Conservation (phyloP, 2,329 filamentous ascomycete genomes). For the Colletotrichum limetticola region DNA sequence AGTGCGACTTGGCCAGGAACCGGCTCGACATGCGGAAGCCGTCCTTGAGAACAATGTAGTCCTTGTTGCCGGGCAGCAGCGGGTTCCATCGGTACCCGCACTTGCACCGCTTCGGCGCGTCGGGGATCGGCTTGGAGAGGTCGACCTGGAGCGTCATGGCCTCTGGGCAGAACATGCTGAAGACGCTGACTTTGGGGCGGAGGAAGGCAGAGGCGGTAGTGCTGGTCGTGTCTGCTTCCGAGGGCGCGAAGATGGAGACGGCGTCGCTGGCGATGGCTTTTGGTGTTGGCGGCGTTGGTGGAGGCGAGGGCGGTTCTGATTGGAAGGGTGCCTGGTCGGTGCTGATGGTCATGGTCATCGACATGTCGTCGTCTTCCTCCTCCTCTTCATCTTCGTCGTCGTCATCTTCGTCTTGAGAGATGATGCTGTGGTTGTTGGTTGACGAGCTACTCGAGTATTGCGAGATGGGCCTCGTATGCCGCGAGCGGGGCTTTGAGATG, state of each 20-base stretch:
- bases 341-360: conserved; percentile 38
- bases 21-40: conserved; percentile 51
- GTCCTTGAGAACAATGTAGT: conserved; percentile 46
- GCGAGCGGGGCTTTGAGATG: conserved; percentile 37
- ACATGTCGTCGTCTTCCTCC: conserved; percentile 40
- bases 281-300: conserved; percentile 39
- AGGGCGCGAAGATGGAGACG: conserved; percentile 35
- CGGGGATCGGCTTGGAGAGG: conserved; percentile 42
- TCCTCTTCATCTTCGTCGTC: conserved; percentile 33
- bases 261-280: conserved; percentile 37
- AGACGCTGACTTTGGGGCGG: conserved; percentile 50
- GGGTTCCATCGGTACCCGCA: conserved; percentile 50
- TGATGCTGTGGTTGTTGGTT: conserved; percentile 6
- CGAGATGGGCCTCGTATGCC: conserved; percentile 20
- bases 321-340: conserved; percentile 40
- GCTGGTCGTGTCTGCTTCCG: conserved; percentile 23
- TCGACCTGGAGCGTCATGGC: conserved; percentile 53
- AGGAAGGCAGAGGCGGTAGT: conserved; percentile 5
- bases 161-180: conserved; percentile 52
- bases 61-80: conserved; percentile 27
- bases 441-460: not conserved
- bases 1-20: conserved; percentile 54
- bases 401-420: not conserved
- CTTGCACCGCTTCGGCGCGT: conserved; percentile 39
- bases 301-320: conserved; percentile 46